A percentile compares a stretch with the other conserved stretches of the same genome.
phyloP scores from a whole-genome alignment of 768 basidiomycete genomes.

The Nidularia sp. region DNA sequence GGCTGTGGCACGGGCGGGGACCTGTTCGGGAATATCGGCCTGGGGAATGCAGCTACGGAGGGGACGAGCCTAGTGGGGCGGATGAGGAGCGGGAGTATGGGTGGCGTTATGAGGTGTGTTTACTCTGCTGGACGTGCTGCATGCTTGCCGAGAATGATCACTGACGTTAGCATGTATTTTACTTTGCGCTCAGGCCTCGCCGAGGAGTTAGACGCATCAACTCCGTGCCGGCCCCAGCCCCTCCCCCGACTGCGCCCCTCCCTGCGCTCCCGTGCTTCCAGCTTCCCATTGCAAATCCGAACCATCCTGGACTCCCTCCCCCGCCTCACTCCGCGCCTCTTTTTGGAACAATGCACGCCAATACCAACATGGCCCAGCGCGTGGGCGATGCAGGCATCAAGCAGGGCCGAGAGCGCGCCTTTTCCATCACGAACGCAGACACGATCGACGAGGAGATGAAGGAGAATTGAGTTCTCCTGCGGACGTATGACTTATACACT shows the following conservation, averaged over 20 bases:
- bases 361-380: constrained; percentile 1
- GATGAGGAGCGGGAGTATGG: constrained; percentile 53
- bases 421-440: constrained; percentile 21
- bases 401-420: constrained; percentile 24
- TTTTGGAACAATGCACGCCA: not conserved
- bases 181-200: constrained; percentile 26
- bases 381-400: constrained; percentile 7
- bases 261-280: constrained; percentile 26
- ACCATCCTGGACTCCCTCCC: constrained; percentile 1
- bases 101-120: constrained; percentile 8
- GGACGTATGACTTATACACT: no score
- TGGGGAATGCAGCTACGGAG: constrained; percentile 23
- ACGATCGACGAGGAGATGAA: constrained; percentile 39
- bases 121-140: not conserved
- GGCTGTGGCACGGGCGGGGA: constrained; percentile 8
- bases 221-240: constrained; percentile 23
- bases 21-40: constrained; percentile 6
- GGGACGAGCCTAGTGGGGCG: constrained; percentile 44
- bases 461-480: constrained; percentile 20
- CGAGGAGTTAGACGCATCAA: constrained; percentile 30
- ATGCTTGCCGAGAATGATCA: not conserved
- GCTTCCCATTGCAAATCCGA: constrained; percentile 5
- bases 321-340: not conserved
- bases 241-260: constrained; percentile 36
- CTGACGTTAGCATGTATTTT: constrained; percentile 3